Evolutionary conservation across 208 protist species (phyloP).

Genomic region (Tritrichomonas musculus): DNA sequence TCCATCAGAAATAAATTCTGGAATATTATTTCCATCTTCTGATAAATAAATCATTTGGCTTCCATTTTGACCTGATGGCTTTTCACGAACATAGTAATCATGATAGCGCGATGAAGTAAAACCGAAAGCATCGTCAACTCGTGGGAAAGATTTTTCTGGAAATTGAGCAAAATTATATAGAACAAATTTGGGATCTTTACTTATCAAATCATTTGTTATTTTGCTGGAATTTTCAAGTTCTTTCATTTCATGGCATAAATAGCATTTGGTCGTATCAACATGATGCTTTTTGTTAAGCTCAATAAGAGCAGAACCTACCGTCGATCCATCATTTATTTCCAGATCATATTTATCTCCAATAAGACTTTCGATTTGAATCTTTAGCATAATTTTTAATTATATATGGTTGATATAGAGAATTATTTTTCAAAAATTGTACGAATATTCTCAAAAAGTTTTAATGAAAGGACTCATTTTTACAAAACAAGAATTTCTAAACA

Average conservation of each 20-base stretch:
- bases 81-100: not conserved
- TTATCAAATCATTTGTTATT: not conserved
- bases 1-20: not conserved
- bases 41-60: not conserved
- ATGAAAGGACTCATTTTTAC: too few relatives aligned
- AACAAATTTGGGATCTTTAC: not conserved
- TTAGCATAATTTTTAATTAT: too few relatives aligned
- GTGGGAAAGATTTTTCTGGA: not conserved
- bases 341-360: too few relatives aligned
- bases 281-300: too few relatives aligned
- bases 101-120: not conserved
- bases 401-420: too few relatives aligned
- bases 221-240: not conserved
- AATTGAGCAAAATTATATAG: not conserved
- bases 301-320: too few relatives aligned
- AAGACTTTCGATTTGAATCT: too few relatives aligned
- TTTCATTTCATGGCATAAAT: not conserved
- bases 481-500: too few relatives aligned
- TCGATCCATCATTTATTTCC: too few relatives aligned
- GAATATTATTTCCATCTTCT: not conserved
- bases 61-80: not conserved
- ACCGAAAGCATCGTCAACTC: not conserved
- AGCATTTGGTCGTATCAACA: not conserved
- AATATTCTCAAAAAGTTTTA: too few relatives aligned
- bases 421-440: too few relatives aligned